These are phyloP conservation scores for Aspergillus ellipticus DNA, from an alignment of 495 filamentous ascomycete species.

Conservation along the genomic window DNA sequence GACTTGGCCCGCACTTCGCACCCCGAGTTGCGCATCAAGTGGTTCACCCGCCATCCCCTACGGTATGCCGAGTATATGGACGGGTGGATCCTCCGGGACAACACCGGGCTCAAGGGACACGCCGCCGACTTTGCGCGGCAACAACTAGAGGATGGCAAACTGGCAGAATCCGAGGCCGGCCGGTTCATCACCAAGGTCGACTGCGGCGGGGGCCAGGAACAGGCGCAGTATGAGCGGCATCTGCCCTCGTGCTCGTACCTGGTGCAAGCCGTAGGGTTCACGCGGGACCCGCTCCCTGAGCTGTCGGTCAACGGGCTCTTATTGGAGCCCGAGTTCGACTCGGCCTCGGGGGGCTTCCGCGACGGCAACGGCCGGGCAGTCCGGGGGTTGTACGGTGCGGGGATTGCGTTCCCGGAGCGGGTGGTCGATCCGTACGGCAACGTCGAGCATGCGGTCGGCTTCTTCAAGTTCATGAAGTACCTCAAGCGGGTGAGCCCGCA, in stretches of 20 bases:
- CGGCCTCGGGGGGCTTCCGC: conserved; percentile 46
- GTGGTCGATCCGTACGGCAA: conserved; percentile 58
- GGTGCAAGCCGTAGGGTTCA: conserved; percentile 55
- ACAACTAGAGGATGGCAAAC: conserved; percentile 49
- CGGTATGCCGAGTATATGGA: conserved; percentile 60
- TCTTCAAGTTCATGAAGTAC: conserved; percentile 63
- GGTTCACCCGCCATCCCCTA: conserved; percentile 58
- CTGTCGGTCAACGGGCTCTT: conserved; percentile 28
- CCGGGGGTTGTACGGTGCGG: conserved; percentile 53
- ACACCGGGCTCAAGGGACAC: conserved; percentile 59
- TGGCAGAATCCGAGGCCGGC: conserved; percentile 46
- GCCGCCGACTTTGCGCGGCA: conserved; percentile 55
- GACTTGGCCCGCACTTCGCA: conserved; percentile 47
- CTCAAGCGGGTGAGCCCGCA: conserved; percentile 48
- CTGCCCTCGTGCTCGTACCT: conserved; percentile 48
- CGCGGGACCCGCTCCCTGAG: conserved; percentile 43
- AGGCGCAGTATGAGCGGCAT: conserved; percentile 38
- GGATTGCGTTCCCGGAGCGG: conserved; percentile 58
- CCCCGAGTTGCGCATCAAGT: conserved; percentile 51
- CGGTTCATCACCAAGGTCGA: conserved; percentile 49
- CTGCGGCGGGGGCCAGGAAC: conserved; percentile 41
- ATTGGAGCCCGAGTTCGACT: conserved; percentile 45
- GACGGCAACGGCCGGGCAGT: conserved; percentile 34
- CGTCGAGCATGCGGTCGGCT: conserved; percentile 58
- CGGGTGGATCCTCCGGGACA: conserved; percentile 60